Base-by-base conservation (phyloP, 495 filamentous ascomycete species). In the Hypoxylon subgilvum region DNA sequence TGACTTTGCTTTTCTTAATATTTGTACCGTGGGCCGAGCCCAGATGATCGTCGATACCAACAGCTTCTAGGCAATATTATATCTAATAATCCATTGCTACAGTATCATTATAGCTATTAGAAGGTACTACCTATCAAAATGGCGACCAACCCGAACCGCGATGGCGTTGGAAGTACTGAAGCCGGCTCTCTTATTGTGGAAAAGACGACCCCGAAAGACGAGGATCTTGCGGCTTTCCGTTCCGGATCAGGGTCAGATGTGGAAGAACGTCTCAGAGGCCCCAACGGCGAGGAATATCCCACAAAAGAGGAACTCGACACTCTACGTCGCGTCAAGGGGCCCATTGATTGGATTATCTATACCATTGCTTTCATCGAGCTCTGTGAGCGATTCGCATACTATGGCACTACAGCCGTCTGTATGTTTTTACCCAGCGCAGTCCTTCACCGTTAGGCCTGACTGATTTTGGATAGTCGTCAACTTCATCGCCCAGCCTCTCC, bases 331-430 rank as follows among this genome's bases (percentile, higher is more conserved):
- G 78, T 92, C 1, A 75, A 87, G 10, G 88, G 82, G 34, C 76
- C 74, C 28, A 79, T 93, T 22, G 87, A 86, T 14, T 85, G 76
- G 76, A 80, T 73, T 10, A 79, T 80, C 6, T 92, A 84, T 64
- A 86, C 85, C 17, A 80, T 93, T 46, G 88, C 85, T 16, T 86
- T 90, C 59, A 82, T 90, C 41, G 89, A 92, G 72, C 69, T 90
- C 51, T 88, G 83, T 73, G 89, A 92, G 76, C 85, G 88, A 28
- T 89, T 90, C 74, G 87, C 85, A 6, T 91, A 88, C 76, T 91
- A 91, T 67, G 89, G 88, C 47, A 88, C 86, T 10, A 88, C 82
- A 16, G 84, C 83, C 31, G 85, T 91, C 40, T 88, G 84, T 87
- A 76, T 57, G 65, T 61, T 32, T 42, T 16, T 14, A 23, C 5